Evolutionary conservation across 2,329 filamentous ascomycete genomes (phyloP).

Genomic region (Incumbomyces lentus): DNA sequence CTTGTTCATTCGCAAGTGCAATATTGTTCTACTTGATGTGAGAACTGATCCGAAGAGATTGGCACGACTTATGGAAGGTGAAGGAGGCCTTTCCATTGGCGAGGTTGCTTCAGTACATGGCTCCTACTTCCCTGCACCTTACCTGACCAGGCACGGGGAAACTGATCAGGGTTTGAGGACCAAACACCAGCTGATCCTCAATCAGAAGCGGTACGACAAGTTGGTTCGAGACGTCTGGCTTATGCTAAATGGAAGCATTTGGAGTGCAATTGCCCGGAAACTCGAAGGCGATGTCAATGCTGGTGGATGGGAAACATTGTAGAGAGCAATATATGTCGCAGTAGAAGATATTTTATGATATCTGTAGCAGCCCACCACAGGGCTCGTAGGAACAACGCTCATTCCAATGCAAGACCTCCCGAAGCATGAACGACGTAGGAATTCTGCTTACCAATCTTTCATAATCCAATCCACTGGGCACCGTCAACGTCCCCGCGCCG

Average conservation of each 20-base stretch:
- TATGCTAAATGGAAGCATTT: conserved; percentile 64
- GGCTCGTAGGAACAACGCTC: no score
- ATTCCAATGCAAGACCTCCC: no score
- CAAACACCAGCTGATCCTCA: conserved; percentile 80
- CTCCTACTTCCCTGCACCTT: conserved; percentile 77
- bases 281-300: conserved; percentile 94
- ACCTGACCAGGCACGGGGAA: conserved; percentile 93
- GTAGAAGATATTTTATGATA: no score
- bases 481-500: no score
- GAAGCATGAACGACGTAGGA: no score
- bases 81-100: background rate
- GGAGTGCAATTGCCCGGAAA: conserved; percentile 78
- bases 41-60: conserved; percentile 13
- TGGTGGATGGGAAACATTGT: conserved; percentile 76
- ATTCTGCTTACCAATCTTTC: no score
- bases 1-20: conserved; percentile 94
- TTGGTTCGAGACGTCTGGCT: conserved; percentile 73
- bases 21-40: conserved; percentile 70
- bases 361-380: no score
- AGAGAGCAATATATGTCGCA: background rate
- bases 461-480: no score
- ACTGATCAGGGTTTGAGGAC: conserved; percentile 82
- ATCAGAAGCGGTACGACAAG: conserved; percentile 86
- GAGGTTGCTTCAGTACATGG: conserved; percentile 40
- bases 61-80: conserved; percentile 8